These are phyloP conservation scores for Sphagnum contortum DNA, from an alignment of 225 moss, liverwort and hornwort species.

Conservation along the genomic window DNA sequence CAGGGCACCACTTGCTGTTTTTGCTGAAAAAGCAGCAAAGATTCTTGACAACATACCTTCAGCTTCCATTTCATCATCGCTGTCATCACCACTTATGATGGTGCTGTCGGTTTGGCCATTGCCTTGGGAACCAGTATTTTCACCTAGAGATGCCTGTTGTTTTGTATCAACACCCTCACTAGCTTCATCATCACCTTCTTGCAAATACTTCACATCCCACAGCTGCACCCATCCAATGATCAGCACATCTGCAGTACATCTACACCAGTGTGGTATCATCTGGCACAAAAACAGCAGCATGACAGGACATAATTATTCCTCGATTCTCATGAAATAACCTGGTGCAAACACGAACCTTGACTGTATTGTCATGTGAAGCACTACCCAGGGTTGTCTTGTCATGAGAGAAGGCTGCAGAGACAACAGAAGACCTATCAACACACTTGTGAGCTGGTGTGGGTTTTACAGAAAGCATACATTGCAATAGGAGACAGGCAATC, in stretches of 20 bases:
- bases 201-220: conserved; percentile 83
- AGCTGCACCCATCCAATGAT: conserved; percentile 23
- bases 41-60: conserved; percentile 10
- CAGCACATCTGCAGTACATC: background rate
- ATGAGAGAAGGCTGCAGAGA: conserved; percentile 46
- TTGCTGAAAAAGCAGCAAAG: conserved; percentile 5
- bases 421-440: background rate
- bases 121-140: conserved; percentile 5
- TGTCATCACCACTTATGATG: conserved; percentile 19
- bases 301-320: no score
- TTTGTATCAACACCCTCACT: conserved; percentile 22
- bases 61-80: conserved; percentile 55
- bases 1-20: background rate
- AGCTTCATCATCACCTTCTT: conserved; percentile 52
- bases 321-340: background rate
- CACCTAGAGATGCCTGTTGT: conserved; percentile 8
- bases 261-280: background rate
- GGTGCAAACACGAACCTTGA: conserved; percentile 34
- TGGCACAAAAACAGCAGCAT: background rate
- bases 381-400: conserved; percentile 68
- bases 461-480: background rate
- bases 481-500: background rate
- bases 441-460: background rate
- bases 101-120: conserved; percentile 5
- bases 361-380: conserved; percentile 79